These are phyloP conservation scores for Lepidium aucheri DNA, from an alignment of 345 rosid genomes.

Conservation along the genomic window DNA sequence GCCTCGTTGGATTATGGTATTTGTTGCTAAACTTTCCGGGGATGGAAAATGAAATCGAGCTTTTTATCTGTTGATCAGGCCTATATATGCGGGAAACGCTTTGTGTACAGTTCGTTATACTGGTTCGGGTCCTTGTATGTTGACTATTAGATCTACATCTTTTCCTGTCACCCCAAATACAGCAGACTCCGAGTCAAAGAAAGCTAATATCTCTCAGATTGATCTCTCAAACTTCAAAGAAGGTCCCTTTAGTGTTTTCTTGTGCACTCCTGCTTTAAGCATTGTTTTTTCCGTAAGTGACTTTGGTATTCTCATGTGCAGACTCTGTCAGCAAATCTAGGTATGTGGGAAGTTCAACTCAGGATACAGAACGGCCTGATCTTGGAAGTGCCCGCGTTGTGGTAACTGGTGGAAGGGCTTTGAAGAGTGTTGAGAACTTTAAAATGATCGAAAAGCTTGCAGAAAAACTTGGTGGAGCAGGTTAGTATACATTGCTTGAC, in stretches of 20 bases:
- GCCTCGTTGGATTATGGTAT: neutral
- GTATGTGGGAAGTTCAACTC: constrained; percentile 55
- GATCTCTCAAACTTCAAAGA: constrained; percentile 76
- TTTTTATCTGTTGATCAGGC: constrained; percentile 41
- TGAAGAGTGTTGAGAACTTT: constrained; percentile 89
- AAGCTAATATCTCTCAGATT: constrained; percentile 78
- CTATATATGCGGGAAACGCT: constrained; percentile 98
- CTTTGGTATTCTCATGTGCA: constrained; percentile 16
- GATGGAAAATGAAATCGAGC: neutral
- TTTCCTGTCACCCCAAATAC: constrained; percentile 40
- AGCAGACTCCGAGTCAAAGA: constrained; percentile 36
- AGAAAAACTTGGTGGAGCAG: constrained; percentile 94
- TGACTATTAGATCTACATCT: constrained; percentile 76
- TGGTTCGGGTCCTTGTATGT: constrained; percentile 71
- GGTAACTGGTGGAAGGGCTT: constrained; percentile 85
- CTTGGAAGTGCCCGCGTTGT: constrained; percentile 88
- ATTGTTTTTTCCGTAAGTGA: neutral
- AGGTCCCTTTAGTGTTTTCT: constrained; percentile 44
- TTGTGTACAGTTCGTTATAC: constrained; percentile 73
- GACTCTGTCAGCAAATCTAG: constrained; percentile 63
- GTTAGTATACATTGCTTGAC: constrained; percentile 27
- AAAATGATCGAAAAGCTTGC: constrained; percentile 95
- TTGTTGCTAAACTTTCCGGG: neutral
- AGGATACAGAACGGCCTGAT: constrained; percentile 91
- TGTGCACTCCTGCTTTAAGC: neutral